Evolutionary conservation across 768 basidiomycete genomes (phyloP).

Genomic region (Amanita subjunquillea): DNA sequence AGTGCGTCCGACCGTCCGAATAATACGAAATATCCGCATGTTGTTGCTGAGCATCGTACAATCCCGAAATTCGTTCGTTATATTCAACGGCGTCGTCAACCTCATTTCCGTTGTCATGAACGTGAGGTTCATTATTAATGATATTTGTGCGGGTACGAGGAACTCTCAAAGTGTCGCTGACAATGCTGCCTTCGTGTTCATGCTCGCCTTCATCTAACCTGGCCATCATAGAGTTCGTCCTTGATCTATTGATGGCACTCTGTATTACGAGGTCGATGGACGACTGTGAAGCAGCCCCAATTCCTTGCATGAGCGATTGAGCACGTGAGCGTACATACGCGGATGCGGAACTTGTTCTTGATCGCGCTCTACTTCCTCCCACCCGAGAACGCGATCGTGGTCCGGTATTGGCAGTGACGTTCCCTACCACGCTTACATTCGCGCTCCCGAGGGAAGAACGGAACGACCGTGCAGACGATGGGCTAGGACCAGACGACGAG

Average conservation of each 20-base stretch:
- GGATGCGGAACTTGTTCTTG: conserved; percentile 22
- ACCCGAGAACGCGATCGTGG: conserved; percentile 7
- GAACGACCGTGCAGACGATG: conserved; percentile 30
- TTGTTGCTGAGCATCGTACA: conserved; percentile 6
- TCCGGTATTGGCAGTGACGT: conserved; percentile 7
- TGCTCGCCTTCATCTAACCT: conserved; percentile 46
- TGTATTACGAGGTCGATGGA: conserved; percentile 45
- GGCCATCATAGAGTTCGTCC: conserved; percentile 57
- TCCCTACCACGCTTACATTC: conserved; percentile 5
- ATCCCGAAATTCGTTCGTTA: conserved; percentile 5
- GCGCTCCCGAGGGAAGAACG: conserved; percentile 20
- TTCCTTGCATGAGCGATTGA: conserved; percentile 56
- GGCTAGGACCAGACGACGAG: conserved; percentile 21
- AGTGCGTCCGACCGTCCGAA: conserved; percentile 29
- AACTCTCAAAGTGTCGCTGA: conserved; percentile 2
- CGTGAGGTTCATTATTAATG: conserved; percentile 16
- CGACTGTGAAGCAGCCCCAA: conserved; percentile 50
- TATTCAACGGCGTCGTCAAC: conserved; percentile 11
- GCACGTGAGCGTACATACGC: conserved; percentile 48
- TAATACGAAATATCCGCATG: conserved; percentile 15
- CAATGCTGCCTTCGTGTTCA: conserved; percentile 1
- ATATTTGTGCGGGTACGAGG: neutral
- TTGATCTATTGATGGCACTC: conserved; percentile 16
- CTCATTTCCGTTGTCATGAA: conserved; percentile 10
- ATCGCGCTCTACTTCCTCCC: conserved; percentile 25